Conservation (phyloP, 2,329 filamentous ascomycete genomes). For the Aspergillus sp. region DNA sequence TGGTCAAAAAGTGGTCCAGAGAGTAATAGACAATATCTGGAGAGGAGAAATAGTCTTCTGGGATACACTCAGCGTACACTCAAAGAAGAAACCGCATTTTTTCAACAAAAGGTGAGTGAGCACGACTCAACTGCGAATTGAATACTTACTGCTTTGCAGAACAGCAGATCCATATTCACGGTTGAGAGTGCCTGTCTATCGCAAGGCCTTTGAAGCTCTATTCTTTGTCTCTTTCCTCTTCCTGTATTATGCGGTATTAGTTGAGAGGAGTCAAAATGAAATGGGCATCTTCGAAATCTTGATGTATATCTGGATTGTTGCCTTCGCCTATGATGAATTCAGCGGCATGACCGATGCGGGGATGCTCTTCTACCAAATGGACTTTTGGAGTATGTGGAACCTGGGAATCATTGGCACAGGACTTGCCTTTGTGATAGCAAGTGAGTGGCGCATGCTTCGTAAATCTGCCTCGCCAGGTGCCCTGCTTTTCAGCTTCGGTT, state of each 20-base stretch:
- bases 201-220: slow-evolving; percentile 76
- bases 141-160: slow-evolving; percentile 17
- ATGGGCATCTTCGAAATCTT: slow-evolving; percentile 67
- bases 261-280: slow-evolving; percentile 62
- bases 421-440: slow-evolving; percentile 63
- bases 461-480: slow-evolving; percentile 17
- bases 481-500: slow-evolving; percentile 3
- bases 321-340: slow-evolving; percentile 83
- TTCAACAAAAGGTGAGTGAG: slow-evolving; percentile 56
- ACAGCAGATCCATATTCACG: slow-evolving; percentile 70
- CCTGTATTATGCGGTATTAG: slow-evolving; percentile 81
- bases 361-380: slow-evolving; percentile 75
- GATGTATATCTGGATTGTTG: slow-evolving; percentile 80
- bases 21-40: slow-evolving; percentile 81
- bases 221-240: slow-evolving; percentile 74
- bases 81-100: slow-evolving; percentile 69
- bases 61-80: slow-evolving; percentile 69
- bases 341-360: slow-evolving; percentile 83
- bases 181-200: slow-evolving; percentile 73
- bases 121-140: not conserved
- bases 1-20: slow-evolving; percentile 73
- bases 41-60: slow-evolving; percentile 83
- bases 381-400: slow-evolving; percentile 76
- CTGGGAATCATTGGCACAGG: slow-evolving; percentile 71
- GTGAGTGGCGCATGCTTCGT: slow-evolving; percentile 48